Base-by-base conservation (phyloP, 2,329 filamentous ascomycete species). In the Cladosporium sp. region DNA sequence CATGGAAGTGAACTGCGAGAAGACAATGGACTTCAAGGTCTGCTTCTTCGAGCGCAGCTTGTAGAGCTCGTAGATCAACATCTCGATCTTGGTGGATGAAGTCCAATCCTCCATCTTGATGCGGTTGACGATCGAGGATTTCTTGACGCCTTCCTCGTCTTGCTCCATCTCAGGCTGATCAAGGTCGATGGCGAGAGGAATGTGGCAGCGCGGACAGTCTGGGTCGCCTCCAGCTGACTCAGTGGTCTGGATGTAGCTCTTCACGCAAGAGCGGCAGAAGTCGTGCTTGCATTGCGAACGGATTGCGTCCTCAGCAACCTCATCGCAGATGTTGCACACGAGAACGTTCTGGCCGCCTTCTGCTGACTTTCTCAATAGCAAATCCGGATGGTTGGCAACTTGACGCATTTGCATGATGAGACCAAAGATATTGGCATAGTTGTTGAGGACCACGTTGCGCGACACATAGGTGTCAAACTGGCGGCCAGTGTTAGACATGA, bases 81-180 rank as follows among this genome's bases (percentile, higher is more conserved):
- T 84, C 72, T 98, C 93, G 58, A 98, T 98, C 74, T 98, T 98
- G 55, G 91, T 96, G 1, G 90, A 96, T 0, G 89, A 95, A 0
- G 90, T 95, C 93, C 93, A 98, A 62, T 97, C 88, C 67, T 95
- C 88, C 91, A 97, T 96, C 70, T 92, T 89, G 72, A 98, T 97
- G 49, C 93, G 87, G 68, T 97, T 97, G 76, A 97, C 94, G 67
- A 98, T 98, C 1, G 90, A 95, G 12, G 84, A 91, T 71, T 96
- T 96, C 78, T 95, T 96, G 53, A 95, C 83, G 6, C 84, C 72
- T 1, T 82, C 78, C 66, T 92, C 87, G 55, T 96, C 88, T 68
- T 96, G 91, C 69, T 95, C 91, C 48, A 96, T 91, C 58, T 95
- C 91, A 0, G 91, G 89, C 70, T 96, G 91, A 65, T 96, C 92